Base-by-base conservation (phyloP, 257 asterid genomes). In the Capsicum rhomboideum region DNA sequence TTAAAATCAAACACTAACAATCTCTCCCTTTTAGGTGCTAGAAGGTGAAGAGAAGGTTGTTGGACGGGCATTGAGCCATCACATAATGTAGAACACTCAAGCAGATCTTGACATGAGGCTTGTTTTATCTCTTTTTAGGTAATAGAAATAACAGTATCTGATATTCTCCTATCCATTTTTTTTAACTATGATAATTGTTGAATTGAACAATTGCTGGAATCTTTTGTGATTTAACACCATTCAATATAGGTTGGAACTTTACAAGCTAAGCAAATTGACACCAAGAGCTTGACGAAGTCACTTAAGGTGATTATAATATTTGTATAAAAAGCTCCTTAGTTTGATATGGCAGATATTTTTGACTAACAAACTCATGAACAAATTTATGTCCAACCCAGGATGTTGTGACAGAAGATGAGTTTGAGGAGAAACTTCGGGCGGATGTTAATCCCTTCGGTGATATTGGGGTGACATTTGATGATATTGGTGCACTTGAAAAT, bases 391-490 rank as follows among this genome's bases (percentile, higher is more conserved):
- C 64, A 85, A 58, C 61, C 17, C 88, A 94, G 98, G 97, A 95
- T 91, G 91, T 95, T 83, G 95, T 89, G 87, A 92, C 97, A 2
- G 97, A 93, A 89, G 93, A 92, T 85, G 98, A 95, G 82, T 93
- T 95, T 85, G 98, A 95, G 91, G 93, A 91, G 89, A 89, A 94
- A 84, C 98, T 95, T 88, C 92, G 91, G 78, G 91, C 90, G 13
- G 95, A 92, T 88, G 97, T 95, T 63, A 92, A 92, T 44, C 93
- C 96, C 82, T 94, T 98, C 34, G 90, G 68, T 81, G 98, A 92
- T 85, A 92, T 95, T 84, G 97, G 98, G 49, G 97, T 95, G 56
- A 93, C 97, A 49, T 95, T 95, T 91, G 97, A 95, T 88, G 98
- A 95, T 90, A 92, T 95, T 85, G 98, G 98, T 86, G 98, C 98